phyloP scores from a whole-genome alignment of 257 asterid genomes.

The Eucommia ulmoides region DNA sequence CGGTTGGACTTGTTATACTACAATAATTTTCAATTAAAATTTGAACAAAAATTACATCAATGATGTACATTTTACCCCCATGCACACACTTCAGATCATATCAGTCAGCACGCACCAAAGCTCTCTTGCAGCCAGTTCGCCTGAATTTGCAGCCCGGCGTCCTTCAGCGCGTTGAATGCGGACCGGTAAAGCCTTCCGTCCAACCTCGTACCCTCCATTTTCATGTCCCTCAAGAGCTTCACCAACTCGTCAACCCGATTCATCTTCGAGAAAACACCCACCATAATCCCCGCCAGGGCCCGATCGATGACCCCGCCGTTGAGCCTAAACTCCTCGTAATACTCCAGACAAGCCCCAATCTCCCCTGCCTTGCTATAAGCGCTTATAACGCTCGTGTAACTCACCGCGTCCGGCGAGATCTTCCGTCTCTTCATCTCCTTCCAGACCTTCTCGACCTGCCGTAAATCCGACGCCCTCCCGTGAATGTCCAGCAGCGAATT shows the following conservation, averaged over 20 bases:
- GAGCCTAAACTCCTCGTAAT: slow-evolving; percentile 46
- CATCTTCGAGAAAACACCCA: slow-evolving; percentile 64
- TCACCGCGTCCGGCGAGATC: slow-evolving; percentile 48
- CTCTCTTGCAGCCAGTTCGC: slow-evolving; percentile 49
- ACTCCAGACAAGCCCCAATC: slow-evolving; percentile 35
- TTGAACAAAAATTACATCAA: no score
- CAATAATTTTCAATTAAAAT: no score
- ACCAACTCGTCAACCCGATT: slow-evolving; percentile 59
- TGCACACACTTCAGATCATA: no score
- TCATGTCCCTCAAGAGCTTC: slow-evolving; percentile 67
- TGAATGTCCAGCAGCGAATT: slow-evolving; percentile 70
- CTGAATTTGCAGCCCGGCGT: slow-evolving; percentile 55
- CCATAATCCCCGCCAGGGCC: slow-evolving; percentile 88
- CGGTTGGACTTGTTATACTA: no score
- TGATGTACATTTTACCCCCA: no score
- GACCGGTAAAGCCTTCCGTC: slow-evolving; percentile 61
- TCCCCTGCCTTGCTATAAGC: slow-evolving; percentile 59
- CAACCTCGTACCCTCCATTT: slow-evolving; percentile 34
- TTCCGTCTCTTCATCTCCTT: slow-evolving; percentile 72
- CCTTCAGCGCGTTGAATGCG: slow-evolving; percentile 64
- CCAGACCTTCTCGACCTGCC: slow-evolving; percentile 60
- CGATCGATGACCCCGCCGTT: slow-evolving; percentile 51
- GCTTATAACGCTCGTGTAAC: slow-evolving; percentile 64
- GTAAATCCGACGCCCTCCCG: slow-evolving; percentile 41
- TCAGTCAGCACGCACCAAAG: no score